Base-by-base conservation (phyloP, 2,329 filamentous ascomycete species). In the Blastomyces gilchristii region DNA sequence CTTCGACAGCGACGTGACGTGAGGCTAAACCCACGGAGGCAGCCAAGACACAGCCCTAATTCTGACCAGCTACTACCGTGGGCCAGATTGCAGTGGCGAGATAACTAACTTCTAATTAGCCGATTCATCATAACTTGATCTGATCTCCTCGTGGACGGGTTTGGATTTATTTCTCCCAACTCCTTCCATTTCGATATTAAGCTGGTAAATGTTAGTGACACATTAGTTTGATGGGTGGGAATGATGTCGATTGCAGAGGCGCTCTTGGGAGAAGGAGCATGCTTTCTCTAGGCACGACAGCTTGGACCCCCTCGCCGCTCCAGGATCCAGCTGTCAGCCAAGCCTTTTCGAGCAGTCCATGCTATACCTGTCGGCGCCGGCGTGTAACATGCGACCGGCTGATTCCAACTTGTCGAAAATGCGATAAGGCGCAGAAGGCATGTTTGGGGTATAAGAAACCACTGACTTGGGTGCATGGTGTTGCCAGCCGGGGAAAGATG, bases 401-500 rank as follows among this genome's bases (percentile, higher is more conserved):
- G 64, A 70, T 72, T 59, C 76, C 76, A 41, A 74, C 72, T 50
- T 78, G 76, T 68, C 72, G 72, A 65, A 78, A 78, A 64, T 78
- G 76, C 67, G 71, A 69, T 62, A 72, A 76, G 71, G 73, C 73
- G 62, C 76, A 76, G 62, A 76, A 77, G 67, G 73, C 77, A 70
- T 78, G 76, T 62, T 64, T 78, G 66, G 76, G 76, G 18, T 78
- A 78, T 65, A 72, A 74, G 64, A 77, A 77, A 63, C 75, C 75
- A 22, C 65, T 78, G 61, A 72, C 76, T 16, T 78, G 76, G 76
- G 75, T 77, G 43, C 76, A 75, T 61, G 75, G 75, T 58, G 74
- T 78, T 56, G 76, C 76, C 28, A 78, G 76, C 67, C 76, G 76
- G 45, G 76, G 76, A 28, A 78, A 77, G 69, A 77, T 82, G 80